Conservation (phyloP, 2,329 filamentous ascomycete species). For the Curvularia sp. region DNA sequence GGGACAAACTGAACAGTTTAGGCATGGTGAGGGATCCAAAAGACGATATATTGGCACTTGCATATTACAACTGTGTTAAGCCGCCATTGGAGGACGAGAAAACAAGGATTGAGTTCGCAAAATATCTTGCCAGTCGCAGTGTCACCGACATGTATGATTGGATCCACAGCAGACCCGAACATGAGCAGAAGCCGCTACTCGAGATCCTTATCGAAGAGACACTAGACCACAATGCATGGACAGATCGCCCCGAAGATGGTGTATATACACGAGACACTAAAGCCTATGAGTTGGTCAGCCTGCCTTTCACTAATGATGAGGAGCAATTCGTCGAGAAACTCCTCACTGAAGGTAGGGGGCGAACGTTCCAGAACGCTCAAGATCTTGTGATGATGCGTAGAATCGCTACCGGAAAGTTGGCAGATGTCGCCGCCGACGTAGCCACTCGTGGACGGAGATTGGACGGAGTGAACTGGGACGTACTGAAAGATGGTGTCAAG, state of each 20-base stretch:
- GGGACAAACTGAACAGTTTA: constrained; percentile 28
- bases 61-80: constrained; percentile 79
- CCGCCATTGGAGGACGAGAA: constrained; percentile 71
- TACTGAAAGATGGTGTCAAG: constrained; percentile 46
- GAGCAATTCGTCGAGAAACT: constrained; percentile 77
- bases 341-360: constrained; percentile 69
- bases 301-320: constrained; percentile 74
- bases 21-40: constrained; percentile 40
- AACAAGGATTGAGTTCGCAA: constrained; percentile 71
- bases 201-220: constrained; percentile 64
- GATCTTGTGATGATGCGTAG: constrained; percentile 78
- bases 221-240: constrained; percentile 29
- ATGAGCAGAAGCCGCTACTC: constrained; percentile 69
- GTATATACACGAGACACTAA: constrained; percentile 57
- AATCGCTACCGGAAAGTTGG: constrained; percentile 70
- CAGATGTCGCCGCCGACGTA: constrained; percentile 50
- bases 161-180: constrained; percentile 68
- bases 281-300: constrained; percentile 72
- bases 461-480: constrained; percentile 62
- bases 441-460: constrained; percentile 53
- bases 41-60: constrained; percentile 65
- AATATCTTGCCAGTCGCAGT: constrained; percentile 70
- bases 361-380: constrained; percentile 68
- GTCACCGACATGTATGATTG: constrained; percentile 78
- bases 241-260: constrained; percentile 14